Evolutionary conservation across 164 flowering plant genomes (phyloP).

Genomic region (Berberis thunbergii): DNA sequence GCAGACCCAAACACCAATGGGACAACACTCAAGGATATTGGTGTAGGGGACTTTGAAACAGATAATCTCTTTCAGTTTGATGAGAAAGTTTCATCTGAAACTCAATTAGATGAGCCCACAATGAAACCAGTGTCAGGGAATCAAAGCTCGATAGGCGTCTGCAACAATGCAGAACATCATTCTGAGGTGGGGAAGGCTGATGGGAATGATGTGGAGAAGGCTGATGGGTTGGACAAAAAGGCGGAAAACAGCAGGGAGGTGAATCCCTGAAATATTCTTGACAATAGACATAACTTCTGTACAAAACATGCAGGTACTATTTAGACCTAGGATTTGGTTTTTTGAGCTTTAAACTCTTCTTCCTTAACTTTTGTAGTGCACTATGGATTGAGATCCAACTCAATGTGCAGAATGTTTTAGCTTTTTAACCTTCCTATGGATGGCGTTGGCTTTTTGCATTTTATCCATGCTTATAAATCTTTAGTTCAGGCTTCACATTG

Average conservation of each 20-base stretch:
- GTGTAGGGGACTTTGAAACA: conserved; percentile 3
- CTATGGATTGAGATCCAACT: not conserved
- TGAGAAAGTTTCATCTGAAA: not conserved
- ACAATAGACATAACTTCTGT: not conserved
- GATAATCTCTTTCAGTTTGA: conserved; percentile 14
- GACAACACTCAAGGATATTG: not conserved
- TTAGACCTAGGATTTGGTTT: not conserved
- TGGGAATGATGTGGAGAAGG: not conserved
- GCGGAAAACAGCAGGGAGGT: not conserved
- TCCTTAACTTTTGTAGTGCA: not conserved
- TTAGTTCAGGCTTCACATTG: too few relatives aligned
- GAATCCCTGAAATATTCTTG: not conserved
- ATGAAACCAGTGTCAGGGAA: not conserved
- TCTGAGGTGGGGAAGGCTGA: not conserved
- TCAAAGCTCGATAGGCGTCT: not conserved
- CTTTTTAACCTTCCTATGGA: too few relatives aligned
- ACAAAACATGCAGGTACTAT: not conserved
- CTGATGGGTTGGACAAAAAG: not conserved
- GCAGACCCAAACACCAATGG: conserved; percentile 14
- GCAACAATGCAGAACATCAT: not conserved
- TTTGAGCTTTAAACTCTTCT: not conserved
- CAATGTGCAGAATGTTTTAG: too few relatives aligned
- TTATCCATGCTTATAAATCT: too few relatives aligned
- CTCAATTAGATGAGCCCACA: not conserved
- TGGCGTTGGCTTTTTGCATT: too few relatives aligned